A percentile compares a stretch with the other conserved stretches of the same genome.
These are phyloP conservation scores for Nicotiana attenuata DNA, from an alignment of 257 asterid genomes.

Conservation along the genomic window DNA sequence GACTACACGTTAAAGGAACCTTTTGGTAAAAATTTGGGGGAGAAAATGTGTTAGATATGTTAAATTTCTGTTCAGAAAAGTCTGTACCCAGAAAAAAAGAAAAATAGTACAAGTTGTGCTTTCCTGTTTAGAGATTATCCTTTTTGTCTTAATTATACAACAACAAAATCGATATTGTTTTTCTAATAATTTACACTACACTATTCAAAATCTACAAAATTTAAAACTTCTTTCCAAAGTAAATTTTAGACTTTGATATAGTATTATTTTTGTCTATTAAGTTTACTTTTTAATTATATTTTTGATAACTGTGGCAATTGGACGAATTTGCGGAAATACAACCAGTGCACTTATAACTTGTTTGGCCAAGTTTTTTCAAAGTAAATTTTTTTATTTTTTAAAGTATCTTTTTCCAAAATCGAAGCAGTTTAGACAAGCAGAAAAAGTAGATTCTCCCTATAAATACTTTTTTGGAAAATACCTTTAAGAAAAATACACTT, in stretches of 20 bases:
- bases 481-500: no score
- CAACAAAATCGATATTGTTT: background rate
- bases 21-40: background rate
- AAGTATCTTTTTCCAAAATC: no score
- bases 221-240: background rate
- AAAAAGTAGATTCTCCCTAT: no score
- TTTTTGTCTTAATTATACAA: background rate
- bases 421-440: no score
- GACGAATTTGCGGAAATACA: no score
- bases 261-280: background rate
- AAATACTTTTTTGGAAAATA: no score
- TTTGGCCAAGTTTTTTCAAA: no score
- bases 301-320: no score
- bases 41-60: background rate
- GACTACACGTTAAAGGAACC: slow-evolving; percentile 19
- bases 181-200: background rate
- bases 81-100: background rate
- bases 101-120: background rate
- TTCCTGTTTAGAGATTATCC: background rate
- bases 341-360: no score
- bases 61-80: slow-evolving; percentile 16
- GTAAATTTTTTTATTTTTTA: no score
- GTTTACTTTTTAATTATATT: no score
- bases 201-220: background rate
- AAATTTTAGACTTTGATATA: background rate